Conservation (phyloP, 768 basidiomycete species). For the Clavulina sp. region DNA sequence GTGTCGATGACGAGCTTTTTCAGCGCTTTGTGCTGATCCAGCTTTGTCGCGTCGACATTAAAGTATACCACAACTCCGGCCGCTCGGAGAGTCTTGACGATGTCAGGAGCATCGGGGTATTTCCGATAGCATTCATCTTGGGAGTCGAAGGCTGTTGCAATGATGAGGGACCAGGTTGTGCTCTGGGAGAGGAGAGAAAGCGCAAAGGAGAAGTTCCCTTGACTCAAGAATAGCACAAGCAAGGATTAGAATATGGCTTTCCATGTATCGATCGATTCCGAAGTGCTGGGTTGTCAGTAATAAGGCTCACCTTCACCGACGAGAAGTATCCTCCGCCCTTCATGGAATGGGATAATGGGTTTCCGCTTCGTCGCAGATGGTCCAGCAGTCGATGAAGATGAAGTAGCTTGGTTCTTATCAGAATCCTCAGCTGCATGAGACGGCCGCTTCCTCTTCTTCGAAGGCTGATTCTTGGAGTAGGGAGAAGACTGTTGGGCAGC, state of each 20-base stretch:
- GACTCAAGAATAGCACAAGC: background rate
- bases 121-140: slow-evolving; percentile 62
- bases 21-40: slow-evolving; percentile 41
- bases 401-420: background rate
- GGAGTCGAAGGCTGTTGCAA: slow-evolving; percentile 74
- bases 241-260: background rate
- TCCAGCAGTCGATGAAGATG: background rate
- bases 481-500: background rate
- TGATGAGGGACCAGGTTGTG: slow-evolving; percentile 42
- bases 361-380: background rate
- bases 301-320: slow-evolving; percentile 63
- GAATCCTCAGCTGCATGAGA: background rate
- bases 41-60: slow-evolving; percentile 62
- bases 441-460: background rate
- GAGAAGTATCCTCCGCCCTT: slow-evolving; percentile 47
- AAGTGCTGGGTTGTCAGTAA: too few species aligned
- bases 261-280: too few species aligned
- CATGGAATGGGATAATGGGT: slow-evolving; percentile 41
- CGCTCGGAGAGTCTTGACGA: slow-evolving; percentile 35
- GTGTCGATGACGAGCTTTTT: slow-evolving; percentile 54
- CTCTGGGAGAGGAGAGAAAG: slow-evolving; percentile 46
- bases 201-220: slow-evolving; percentile 77
- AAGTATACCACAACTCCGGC: slow-evolving; percentile 60
- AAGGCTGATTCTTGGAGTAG: background rate
- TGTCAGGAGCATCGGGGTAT: slow-evolving; percentile 49